Conservation (phyloP, 1,139 yeast species). For the Taiozyma sp. region DNA sequence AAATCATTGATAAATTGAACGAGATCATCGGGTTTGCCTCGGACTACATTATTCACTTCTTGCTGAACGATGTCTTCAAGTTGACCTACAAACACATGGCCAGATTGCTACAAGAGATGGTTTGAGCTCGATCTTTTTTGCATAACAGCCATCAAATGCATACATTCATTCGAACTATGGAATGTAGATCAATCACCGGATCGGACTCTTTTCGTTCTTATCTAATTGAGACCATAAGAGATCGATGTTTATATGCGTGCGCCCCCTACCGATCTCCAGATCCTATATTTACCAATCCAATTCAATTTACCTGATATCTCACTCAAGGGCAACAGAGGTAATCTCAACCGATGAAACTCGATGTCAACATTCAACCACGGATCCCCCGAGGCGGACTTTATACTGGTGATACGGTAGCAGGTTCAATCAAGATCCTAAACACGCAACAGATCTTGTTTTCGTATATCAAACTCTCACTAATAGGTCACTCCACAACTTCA, state of each 20-base stretch:
- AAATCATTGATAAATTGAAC: slow-evolving; percentile 1
- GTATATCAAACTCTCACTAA: neutral
- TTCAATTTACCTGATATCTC: neutral
- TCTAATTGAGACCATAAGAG: no score
- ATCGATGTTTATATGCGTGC: neutral
- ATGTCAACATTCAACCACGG: neutral
- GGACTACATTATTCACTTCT: slow-evolving; percentile 7
- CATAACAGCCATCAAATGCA: neutral
- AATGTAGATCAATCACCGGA: neutral
- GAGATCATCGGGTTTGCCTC: slow-evolving; percentile 6
- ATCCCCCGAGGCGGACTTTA: neutral
- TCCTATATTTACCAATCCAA: neutral
- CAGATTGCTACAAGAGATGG: neutral
- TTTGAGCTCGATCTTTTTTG: neutral
- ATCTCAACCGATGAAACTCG: neutral
- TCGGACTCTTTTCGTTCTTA: neutral
- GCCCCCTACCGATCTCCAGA: neutral
- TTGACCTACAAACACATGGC: slow-evolving; percentile 2
- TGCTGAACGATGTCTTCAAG: slow-evolving; percentile 4
- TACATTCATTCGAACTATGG: neutral
- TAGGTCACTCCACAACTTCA: neutral
- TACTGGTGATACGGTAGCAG: neutral
- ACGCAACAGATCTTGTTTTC: neutral
- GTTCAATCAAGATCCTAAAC: neutral
- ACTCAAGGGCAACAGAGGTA: neutral